Base-by-base conservation (phyloP, 257 asterid species). In the Ehretia macrophylla region DNA sequence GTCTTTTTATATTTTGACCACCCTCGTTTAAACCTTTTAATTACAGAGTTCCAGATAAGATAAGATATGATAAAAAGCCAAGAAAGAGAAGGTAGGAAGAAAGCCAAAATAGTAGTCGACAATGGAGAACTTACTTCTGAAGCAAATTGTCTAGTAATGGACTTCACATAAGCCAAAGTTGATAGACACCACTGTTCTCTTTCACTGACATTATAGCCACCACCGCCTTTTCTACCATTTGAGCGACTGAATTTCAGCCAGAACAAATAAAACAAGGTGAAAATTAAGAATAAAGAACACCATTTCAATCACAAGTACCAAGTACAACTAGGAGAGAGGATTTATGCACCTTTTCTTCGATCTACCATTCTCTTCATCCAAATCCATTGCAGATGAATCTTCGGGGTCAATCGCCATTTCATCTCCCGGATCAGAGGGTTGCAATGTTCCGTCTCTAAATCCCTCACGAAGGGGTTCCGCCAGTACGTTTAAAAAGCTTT, bases 131-230 rank as follows among this genome's bases (percentile, higher is more conserved):
- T 79, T 73, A 93, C 99, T 81, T 88, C 99, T 8, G 96, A 83
- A 65, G 97, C 95, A 75, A 81, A 93, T 68, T 85, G 99, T 62
- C 96, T 87, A 2, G 99, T 76, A 67, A 93, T 78, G 62, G 99
- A 93, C 85, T 83, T 93, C 75, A 89, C 87, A 58, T 93, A 86
- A 57, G 95, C 96, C 68, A 93, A 82, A 58, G 96, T 93, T 65
- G 99, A 65, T 70, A 85, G 75, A 68, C 99, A 93, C 99, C 99
- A 93, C 55, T 93, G 99, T 62, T 86, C 91, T 79, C 71, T 85
- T 76, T 89, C 99, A 46, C 84, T 90, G 54, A 93, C 73, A 73
- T 77, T 78, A 69, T 81, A 84, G 64, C 68, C 87, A 67, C 63
- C 81, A 45, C 60, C 56, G 14, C 72, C 68, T 70, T 55, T 77